phyloP scores from a whole-genome alignment of 176 grass and related monocot genomes.

The Luzula sylvatica region DNA sequence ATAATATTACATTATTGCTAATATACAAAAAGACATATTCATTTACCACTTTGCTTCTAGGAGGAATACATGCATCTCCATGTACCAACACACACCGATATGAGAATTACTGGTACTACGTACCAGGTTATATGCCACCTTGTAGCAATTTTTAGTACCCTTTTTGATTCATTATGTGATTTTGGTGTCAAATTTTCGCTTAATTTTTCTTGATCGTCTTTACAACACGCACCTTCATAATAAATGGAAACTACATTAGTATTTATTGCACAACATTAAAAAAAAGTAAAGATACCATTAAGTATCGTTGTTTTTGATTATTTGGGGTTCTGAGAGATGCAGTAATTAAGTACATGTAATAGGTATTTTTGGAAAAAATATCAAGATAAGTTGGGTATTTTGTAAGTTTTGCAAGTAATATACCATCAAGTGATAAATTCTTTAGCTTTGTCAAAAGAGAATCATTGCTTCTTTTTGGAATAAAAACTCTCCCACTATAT shows the following conservation, averaged over 20 bases:
- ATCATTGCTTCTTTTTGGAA: background rate
- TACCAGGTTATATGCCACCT: background rate
- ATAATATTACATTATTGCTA: too few relatives aligned
- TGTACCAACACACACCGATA: background rate
- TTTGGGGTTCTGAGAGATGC: background rate
- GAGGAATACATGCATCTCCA: background rate
- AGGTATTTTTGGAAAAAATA: background rate
- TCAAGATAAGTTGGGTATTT: background rate
- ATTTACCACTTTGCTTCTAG: too few relatives aligned
- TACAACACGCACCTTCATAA: background rate
- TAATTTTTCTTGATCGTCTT: background rate
- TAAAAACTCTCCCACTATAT: too few relatives aligned
- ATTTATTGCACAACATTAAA: background rate
- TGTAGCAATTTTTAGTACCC: background rate
- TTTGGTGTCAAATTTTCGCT: background rate
- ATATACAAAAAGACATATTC: too few relatives aligned
- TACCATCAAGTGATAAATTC: conserved; percentile 6
- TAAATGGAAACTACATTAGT: background rate
- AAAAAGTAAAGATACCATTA: background rate
- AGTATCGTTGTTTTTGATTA: background rate
- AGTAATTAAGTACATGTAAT: background rate
- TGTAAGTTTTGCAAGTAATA: conserved; percentile 1
- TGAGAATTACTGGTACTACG: conserved; percentile 11
- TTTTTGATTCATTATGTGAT: background rate
- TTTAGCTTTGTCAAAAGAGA: background rate